Percentiles rank a stretch among this genome's conserved stretches.
Evolutionary conservation across 208 protist genomes (phyloP).

Genomic region (Porcisia deanei): DNA sequence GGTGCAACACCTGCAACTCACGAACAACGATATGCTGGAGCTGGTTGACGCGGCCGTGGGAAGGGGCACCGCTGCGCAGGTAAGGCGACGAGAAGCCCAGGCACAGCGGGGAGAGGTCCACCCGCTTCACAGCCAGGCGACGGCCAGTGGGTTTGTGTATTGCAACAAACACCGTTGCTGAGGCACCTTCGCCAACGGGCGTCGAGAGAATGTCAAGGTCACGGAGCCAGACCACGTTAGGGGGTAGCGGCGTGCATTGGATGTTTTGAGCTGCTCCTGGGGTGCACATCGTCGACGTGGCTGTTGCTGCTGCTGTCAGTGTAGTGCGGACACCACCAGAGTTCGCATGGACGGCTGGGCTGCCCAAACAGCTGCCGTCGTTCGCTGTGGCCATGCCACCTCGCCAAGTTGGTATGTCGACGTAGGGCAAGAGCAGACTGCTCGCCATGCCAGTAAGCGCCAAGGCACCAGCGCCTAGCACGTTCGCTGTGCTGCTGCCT

Average conservation of each 20-base stretch:
- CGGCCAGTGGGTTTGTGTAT: constrained; percentile 68
- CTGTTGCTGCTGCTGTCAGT: constrained; percentile 2
- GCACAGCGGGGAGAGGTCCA: constrained; percentile 73
- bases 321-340: neutral
- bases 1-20: constrained; percentile 86
- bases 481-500: constrained; percentile 13
- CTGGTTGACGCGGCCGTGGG: constrained; percentile 44
- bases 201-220: constrained; percentile 51
- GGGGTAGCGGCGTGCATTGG: constrained; percentile 17
- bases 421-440: constrained; percentile 45
- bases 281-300: neutral
- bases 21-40: constrained; percentile 74
- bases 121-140: constrained; percentile 77
- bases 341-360: constrained; percentile 13
- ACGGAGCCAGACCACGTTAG: constrained; percentile 58
- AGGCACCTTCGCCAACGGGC: constrained; percentile 67
- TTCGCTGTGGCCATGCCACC: constrained; percentile 9
- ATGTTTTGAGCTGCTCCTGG: neutral
- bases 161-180: constrained; percentile 71
- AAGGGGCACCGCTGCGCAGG: constrained; percentile 16
- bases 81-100: constrained; percentile 24
- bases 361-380: constrained; percentile 7
- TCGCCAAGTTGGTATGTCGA: constrained; percentile 30
- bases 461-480: constrained; percentile 9
- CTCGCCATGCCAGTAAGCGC: constrained; percentile 17